These are phyloP conservation scores for Mycena vulgaris DNA, from an alignment of 768 basidiomycete species.

Conservation along the genomic window DNA sequence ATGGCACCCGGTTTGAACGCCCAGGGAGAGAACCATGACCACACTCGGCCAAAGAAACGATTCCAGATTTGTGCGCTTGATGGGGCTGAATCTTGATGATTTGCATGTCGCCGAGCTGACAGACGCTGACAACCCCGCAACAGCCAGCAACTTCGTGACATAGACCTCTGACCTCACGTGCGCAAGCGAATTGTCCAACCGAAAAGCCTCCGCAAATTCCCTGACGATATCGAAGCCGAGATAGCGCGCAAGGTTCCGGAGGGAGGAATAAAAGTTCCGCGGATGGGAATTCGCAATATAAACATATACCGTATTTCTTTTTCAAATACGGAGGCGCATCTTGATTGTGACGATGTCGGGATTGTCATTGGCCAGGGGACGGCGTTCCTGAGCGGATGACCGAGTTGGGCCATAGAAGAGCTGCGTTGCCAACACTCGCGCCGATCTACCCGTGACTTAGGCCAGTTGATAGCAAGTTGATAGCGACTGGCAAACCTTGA, in stretches of 20 bases:
- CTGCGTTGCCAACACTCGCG: background rate
- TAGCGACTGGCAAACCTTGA: background rate
- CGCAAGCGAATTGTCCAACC: background rate
- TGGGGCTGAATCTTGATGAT: background rate
- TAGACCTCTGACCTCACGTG: background rate
- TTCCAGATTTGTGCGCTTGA: background rate
- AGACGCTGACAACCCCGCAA: background rate
- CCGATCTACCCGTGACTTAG: background rate
- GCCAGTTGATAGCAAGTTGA: no score
- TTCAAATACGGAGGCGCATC: constrained; percentile 15
- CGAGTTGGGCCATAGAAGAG: background rate
- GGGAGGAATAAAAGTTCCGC: background rate
- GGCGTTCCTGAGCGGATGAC: constrained; percentile 17
- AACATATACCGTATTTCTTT: background rate
- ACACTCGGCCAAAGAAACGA: background rate
- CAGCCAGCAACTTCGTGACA: no score
- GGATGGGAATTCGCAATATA: constrained; percentile 6
- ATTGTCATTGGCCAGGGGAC: constrained; percentile 19
- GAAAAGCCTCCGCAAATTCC: constrained; percentile 3
- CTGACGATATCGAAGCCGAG: background rate
- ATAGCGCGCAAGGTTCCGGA: background rate
- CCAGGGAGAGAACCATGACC: no score
- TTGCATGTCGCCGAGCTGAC: background rate
- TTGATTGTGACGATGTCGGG: constrained; percentile 7
- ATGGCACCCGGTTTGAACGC: no score